Base-by-base conservation (phyloP, 768 basidiomycete species). In the Obba rivulosa region DNA sequence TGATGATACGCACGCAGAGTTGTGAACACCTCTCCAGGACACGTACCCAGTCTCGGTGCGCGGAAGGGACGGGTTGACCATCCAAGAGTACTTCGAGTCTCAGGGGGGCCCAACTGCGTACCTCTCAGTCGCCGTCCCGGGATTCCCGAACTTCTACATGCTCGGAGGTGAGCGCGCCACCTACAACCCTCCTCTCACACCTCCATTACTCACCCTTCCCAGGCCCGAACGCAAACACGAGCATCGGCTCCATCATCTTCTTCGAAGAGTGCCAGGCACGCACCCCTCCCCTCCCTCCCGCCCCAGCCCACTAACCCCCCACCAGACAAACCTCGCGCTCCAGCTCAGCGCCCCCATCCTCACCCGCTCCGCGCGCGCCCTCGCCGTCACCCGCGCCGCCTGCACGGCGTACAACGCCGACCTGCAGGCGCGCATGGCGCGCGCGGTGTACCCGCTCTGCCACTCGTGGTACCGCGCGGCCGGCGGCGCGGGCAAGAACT, bases 61-160 rank as follows among this genome's bases (percentile, higher is more conserved):
- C 35, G 67, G 67, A 18, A 43, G 43, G 20, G 51, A 55, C 14
- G 61, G 54, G 23, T 38, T 45, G 37, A 59, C 60, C 10, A 22
- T 69, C 0, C 46, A 54, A 23, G 61, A 61, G 22, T 70, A 64
- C 41, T 68, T 56, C 28, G 50, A 60, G 3, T 41, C 50, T 1
- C 58, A 65, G 8, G 64, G 57, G 3, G 67, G 78, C 54, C 79
- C 83, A 2, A 62, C 62, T 9, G 74, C 78, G 3, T 87, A 87
- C 61, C 69, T 85, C 7, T 70, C 76, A 7, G 58, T 84, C 23
- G 72, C 76, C 18, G 72, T 78, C 20, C 77, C 81, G 39, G 79
- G 77, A 8, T 83, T 84, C 63, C 83, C 84, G 16, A 85, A 83
- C 62, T 78, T 75, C 73, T 83, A 83, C 68, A 67, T 73, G 45